Conservation (phyloP, 352 stramenopile species). For the Thraustochytrium sp. region DNA sequence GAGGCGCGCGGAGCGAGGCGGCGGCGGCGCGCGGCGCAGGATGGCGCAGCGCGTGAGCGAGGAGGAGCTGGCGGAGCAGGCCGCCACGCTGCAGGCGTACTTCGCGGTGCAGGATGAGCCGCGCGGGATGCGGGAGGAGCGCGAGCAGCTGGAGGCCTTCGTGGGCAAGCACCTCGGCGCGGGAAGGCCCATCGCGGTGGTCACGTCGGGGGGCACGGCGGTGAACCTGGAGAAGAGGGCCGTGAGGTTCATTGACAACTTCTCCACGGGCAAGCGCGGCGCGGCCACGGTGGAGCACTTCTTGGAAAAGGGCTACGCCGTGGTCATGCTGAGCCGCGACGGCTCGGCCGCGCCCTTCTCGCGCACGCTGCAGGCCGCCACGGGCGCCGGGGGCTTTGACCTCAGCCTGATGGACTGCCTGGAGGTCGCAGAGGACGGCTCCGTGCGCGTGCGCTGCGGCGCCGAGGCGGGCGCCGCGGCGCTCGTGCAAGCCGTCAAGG, state of each 20-base stretch:
- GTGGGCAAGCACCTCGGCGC: neutral
- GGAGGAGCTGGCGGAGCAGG: neutral
- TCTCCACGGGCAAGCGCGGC: constrained; percentile 84
- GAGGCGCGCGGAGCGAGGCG: no score
- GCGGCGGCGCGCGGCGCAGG: no score
- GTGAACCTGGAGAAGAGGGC: constrained; percentile 87
- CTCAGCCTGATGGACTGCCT: constrained; percentile 5
- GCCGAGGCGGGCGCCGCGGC: neutral
- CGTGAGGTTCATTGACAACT: constrained; percentile 96
- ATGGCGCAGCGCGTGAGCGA: neutral
- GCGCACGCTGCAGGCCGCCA: constrained; percentile 53
- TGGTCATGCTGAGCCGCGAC: constrained; percentile 88
- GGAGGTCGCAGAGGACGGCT: neutral
- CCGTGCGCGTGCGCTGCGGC: neutral
- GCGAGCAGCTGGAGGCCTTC: neutral
- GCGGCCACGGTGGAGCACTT: constrained; percentile 72
- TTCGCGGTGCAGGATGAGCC: neutral
- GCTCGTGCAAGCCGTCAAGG: neutral
- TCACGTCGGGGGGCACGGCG: constrained; percentile 90
- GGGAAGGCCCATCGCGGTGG: constrained; percentile 63
- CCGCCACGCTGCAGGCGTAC: neutral
- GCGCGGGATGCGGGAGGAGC: neutral
- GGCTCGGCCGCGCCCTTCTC: constrained; percentile 76
- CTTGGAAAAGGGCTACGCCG: constrained; percentile 83
- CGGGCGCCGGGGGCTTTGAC: constrained; percentile 50